A percentile compares a stretch with the other conserved stretches of the same genome.
phyloP scores from a whole-genome alignment of 345 rosid species.

The Salix purpurea region DNA sequence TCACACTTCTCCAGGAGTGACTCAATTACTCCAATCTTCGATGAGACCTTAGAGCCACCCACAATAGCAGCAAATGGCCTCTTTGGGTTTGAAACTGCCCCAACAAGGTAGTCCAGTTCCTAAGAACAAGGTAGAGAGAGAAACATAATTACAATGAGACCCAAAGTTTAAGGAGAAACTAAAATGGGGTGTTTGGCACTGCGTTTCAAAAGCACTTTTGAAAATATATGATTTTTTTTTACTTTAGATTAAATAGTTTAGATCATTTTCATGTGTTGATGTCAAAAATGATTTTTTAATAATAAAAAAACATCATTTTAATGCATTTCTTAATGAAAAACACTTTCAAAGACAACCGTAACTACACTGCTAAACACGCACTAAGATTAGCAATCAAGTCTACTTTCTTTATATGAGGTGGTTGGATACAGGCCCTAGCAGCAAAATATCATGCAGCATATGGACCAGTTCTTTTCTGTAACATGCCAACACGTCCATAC shows the following conservation, averaged over 20 bases:
- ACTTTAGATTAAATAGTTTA: too few relatives aligned
- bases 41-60: conserved; percentile 91
- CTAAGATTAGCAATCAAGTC: neutral
- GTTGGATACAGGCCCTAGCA: neutral
- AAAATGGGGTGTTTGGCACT: too few relatives aligned
- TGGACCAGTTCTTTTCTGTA: neutral
- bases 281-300: too few relatives aligned
- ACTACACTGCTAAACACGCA: too few relatives aligned
- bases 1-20: conserved; percentile 82
- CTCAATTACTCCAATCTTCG: conserved; percentile 91
- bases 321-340: too few relatives aligned
- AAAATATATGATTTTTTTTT: too few relatives aligned
- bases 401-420: neutral
- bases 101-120: conserved; percentile 96
- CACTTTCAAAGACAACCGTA: too few relatives aligned
- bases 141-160: neutral
- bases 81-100: conserved; percentile 86
- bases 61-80: conserved; percentile 95
- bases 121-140: conserved; percentile 22
- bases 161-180: neutral
- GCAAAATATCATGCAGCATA: neutral
- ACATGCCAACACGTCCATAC: neutral
- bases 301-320: too few relatives aligned
- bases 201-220: too few relatives aligned
- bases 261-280: too few relatives aligned